Base-by-base conservation (phyloP, 441 rosid species). In the Bruguiera hainesii region DNA sequence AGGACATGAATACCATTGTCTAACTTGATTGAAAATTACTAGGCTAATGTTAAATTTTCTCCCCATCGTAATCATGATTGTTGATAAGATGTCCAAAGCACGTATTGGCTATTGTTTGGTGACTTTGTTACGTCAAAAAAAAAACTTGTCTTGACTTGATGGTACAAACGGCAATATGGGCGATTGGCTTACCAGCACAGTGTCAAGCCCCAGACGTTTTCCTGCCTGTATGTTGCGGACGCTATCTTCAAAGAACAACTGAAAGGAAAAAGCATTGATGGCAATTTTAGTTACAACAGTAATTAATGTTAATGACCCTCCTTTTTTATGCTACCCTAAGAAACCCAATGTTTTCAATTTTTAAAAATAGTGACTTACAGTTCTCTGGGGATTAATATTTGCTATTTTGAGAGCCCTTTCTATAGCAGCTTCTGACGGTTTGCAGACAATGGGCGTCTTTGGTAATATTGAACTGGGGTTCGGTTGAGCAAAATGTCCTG, bases 181-280 rank as follows among this genome's bases (percentile, higher is more conserved):
- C 5, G 15, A 42, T 66, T 2, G 64, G 68, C 91, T 74, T 77
- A 86, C 99, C 92, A 86, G 81, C 49, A 95, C 97, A 0, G 99
- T 95, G 81, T 92, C 70, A 37, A 95, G 93, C 4, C 95, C 97
- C 57, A 87, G 83, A 51, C 84, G 89, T 65, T 92, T 92, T 66
- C 95, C 98, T 26, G 95, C 88, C 76, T 87, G 89, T 67, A 95
- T 82, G 78, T 95, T 95, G 3, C 99, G 90, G 75, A 89, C 83
- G 67, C 97, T 90, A 75, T 92, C 99, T 31, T 92, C 98, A 25
- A 95, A 92, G 85, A 95, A 90, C 84, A 92, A 63, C 98, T 92
- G 91, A 64, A 64, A 73, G 13, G 21, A 57, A 25, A 59, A 64
- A 6, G 8, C 25, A 69, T 49, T 10, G 48, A 35, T 30, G 13